phyloP scores from a whole-genome alignment of 768 basidiomycete species.

The Russula dissimulans region DNA sequence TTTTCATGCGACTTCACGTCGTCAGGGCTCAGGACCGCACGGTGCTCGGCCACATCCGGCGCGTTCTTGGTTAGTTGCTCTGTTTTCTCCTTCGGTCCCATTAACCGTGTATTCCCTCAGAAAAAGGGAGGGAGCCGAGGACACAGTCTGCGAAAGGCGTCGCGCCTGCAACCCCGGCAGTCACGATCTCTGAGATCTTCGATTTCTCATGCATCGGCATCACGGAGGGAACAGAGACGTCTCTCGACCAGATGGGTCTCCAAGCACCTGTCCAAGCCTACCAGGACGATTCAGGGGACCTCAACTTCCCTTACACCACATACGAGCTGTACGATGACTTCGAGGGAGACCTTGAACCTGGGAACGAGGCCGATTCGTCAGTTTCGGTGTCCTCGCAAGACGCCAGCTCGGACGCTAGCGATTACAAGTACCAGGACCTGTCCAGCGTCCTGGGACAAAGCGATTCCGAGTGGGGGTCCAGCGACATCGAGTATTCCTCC shows the following conservation, averaged over 20 bases:
- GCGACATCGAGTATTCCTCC: background rate
- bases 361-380: background rate
- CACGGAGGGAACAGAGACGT: background rate
- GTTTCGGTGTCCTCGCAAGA: background rate
- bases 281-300: background rate
- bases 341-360: background rate
- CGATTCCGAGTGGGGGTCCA: background rate
- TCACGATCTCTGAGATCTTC: background rate
- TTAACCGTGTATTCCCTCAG: background rate
- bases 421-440: background rate
- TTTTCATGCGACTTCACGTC: background rate
- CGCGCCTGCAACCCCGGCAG: background rate
- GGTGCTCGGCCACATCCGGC: background rate
- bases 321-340: background rate
- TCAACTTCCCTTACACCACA: background rate
- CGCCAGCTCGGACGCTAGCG: background rate
- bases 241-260: background rate
- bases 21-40: background rate
- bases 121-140: background rate
- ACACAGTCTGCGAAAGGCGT: background rate
- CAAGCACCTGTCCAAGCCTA: background rate
- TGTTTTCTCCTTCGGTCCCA: background rate
- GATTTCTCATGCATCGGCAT: background rate
- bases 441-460: conserved; percentile 1
- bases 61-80: background rate